Evolutionary conservation across 2,329 filamentous ascomycete species (phyloP).

Genomic region (Colletotrichum sidae): DNA sequence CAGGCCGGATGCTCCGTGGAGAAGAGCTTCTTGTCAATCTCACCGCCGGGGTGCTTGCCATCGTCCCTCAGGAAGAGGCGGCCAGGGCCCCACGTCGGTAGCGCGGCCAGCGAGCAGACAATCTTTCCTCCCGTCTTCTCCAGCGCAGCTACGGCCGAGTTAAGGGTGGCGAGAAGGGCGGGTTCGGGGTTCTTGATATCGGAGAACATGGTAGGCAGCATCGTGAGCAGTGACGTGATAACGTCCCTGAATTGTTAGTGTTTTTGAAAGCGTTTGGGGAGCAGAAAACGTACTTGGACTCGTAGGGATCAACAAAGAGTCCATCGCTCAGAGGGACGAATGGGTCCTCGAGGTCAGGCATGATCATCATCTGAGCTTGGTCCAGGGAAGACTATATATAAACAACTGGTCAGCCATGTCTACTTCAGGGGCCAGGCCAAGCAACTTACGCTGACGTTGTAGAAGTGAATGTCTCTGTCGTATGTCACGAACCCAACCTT

Average conservation of each 20-base stretch:
- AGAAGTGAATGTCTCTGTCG: slow-evolving; percentile 97
- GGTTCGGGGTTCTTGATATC: slow-evolving; percentile 91
- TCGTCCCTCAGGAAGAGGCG: slow-evolving; percentile 88
- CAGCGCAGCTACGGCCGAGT: slow-evolving; percentile 85
- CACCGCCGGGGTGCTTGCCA: slow-evolving; percentile 84
- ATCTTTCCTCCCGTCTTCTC: slow-evolving; percentile 92
- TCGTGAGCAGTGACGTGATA: slow-evolving; percentile 87
- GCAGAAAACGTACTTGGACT: slow-evolving; percentile 74
- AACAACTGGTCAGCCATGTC: slow-evolving; percentile 1
- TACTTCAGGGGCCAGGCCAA: background rate
- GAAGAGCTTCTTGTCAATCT: slow-evolving; percentile 92
- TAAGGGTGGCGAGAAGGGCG: slow-evolving; percentile 84
- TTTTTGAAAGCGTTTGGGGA: slow-evolving; percentile 1
- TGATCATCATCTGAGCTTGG: slow-evolving; percentile 97
- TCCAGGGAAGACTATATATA: slow-evolving; percentile 73
- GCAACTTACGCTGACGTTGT: slow-evolving; percentile 85
- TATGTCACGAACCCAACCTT: slow-evolving; percentile 96
- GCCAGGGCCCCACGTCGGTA: slow-evolving; percentile 93
- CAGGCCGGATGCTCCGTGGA: slow-evolving; percentile 90
- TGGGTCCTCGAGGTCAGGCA: slow-evolving; percentile 96
- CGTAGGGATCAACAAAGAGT: slow-evolving; percentile 92
- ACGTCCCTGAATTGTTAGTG: slow-evolving; percentile 65
- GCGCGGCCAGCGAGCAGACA: slow-evolving; percentile 84
- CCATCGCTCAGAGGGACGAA: slow-evolving; percentile 93
- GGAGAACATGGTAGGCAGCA: slow-evolving; percentile 88